Conservation (phyloP, 164 flowering plant species). For the Macadamia tetraphylla region DNA sequence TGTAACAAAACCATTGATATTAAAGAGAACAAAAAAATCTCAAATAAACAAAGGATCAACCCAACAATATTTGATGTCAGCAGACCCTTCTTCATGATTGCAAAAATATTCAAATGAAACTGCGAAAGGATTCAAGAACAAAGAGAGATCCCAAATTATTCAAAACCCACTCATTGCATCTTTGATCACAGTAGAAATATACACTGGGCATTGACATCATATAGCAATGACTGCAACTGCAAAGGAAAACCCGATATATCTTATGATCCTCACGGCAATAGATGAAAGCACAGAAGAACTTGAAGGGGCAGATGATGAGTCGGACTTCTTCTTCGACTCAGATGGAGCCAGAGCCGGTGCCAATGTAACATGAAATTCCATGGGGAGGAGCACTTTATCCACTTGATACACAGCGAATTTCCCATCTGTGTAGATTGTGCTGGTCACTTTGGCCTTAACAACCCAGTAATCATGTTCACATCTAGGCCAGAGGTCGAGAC, state of each 20-base stretch:
- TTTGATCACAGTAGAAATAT: background rate
- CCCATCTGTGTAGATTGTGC: constrained; percentile 48
- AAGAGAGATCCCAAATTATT: constrained; percentile 1
- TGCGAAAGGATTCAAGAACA: background rate
- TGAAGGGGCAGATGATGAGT: constrained; percentile 14
- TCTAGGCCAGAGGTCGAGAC: constrained; percentile 55
- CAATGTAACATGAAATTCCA: constrained; percentile 41
- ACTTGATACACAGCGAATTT: constrained; percentile 74
- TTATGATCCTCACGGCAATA: constrained; percentile 7
- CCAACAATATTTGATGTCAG: too few relatives aligned
- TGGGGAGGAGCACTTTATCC: constrained; percentile 71
- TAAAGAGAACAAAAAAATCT: background rate
- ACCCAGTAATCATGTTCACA: constrained; percentile 72
- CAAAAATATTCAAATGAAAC: background rate
- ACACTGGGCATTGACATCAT: too few relatives aligned
- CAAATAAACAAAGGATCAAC: background rate
- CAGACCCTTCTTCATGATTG: background rate
- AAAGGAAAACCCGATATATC: background rate
- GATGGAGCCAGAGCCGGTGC: constrained; percentile 55
- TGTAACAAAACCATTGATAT: background rate
- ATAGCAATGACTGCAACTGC: constrained; percentile 11
- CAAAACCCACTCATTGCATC: background rate
- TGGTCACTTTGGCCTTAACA: constrained; percentile 42
- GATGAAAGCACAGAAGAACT: constrained; percentile 23
- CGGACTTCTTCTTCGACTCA: constrained; percentile 41